Evolutionary conservation across 805 yeast genomes (phyloP), one percentile per base, ranked within the genome.

Genomic region (Brettanomyces bruxellensis): DNA sequence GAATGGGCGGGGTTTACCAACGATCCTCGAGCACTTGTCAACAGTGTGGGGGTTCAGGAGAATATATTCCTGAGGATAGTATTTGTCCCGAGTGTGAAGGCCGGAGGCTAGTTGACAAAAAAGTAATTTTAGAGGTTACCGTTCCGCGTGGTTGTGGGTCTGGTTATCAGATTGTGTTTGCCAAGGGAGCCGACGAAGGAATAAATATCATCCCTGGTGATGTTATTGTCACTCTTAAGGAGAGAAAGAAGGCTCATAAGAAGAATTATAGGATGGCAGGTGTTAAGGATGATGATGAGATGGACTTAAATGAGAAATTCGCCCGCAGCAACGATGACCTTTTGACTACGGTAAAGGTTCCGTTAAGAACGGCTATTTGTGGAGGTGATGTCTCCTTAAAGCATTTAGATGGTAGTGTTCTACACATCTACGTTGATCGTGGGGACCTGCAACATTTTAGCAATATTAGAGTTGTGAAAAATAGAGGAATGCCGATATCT

Each of bases 111-210:
- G 52, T 68, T 14, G 68, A 72, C 48, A 75, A 68, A 40, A 67
- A 74, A 34, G 76, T 75, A 48, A 68, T 81, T 8, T 61, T 83
- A 30, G 70, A 72, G 42, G 70, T 82, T 7, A 64, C 64, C n/a
- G 67, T 81, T 3, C 70, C 72, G 14, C 78, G 80, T 3, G 90
- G 90, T 3, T 67, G 78, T 38, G 62, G 64, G 38, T 59, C 73
- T 43, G 79, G 81, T 0, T 79, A 78, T 49, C 62, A 67, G 40
- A 70, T 81, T 18, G 65, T 78, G 1, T 62, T 81, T 22, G 65
- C 71, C n/a, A 76, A 80, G 5, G 81, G 76, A 54, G 86, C 82
- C 0, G 89, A 83, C 55, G 84, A 82, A 59, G 83, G 79, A 0
- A 59, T 73, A 18, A 69, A 72, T 49, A 64, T 78, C 3, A 62